A percentile compares a stretch with the other conserved stretches of the same genome.
phyloP scores from a whole-genome alignment of 2,329 filamentous ascomycete species.

The Cephalotrichum gorgonifer region DNA sequence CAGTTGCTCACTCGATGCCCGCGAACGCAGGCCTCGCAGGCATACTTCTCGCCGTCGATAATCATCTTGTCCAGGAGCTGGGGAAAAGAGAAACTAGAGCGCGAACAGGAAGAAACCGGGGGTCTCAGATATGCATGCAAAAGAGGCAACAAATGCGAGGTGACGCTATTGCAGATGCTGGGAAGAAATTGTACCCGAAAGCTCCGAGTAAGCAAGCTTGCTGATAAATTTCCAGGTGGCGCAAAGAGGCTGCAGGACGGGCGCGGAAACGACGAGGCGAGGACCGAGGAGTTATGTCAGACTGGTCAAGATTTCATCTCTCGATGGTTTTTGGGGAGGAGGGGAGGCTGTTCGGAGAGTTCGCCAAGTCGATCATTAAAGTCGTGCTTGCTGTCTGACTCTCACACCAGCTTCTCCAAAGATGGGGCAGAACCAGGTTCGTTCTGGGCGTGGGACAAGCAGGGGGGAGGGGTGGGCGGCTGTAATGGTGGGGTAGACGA shows the following conservation, averaged over 20 bases:
- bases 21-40: slow-evolving; percentile 95
- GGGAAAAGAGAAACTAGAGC: neutral
- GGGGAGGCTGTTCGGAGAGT: too few species aligned
- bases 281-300: neutral
- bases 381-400: neutral
- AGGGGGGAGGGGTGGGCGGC: neutral
- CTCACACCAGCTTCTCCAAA: neutral
- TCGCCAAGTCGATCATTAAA: neutral
- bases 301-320: neutral
- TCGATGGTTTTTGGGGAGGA: neutral
- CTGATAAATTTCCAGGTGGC: neutral
- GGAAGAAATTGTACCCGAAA: too few species aligned
- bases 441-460: neutral
- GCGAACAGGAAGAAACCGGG: neutral
- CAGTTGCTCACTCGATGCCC: slow-evolving; percentile 98
- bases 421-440: neutral
- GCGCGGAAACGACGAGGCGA: neutral
- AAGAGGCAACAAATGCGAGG: neutral
- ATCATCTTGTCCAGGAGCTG: slow-evolving; percentile 44
- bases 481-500: neutral
- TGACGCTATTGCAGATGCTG: neutral
- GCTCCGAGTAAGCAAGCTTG: neutral
- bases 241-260: neutral
- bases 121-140: neutral
- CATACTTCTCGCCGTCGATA: slow-evolving; percentile 93